Evolutionary conservation across 768 basidiomycete genomes (phyloP).

Genomic region (Xerocomus brunneocitrinus): DNA sequence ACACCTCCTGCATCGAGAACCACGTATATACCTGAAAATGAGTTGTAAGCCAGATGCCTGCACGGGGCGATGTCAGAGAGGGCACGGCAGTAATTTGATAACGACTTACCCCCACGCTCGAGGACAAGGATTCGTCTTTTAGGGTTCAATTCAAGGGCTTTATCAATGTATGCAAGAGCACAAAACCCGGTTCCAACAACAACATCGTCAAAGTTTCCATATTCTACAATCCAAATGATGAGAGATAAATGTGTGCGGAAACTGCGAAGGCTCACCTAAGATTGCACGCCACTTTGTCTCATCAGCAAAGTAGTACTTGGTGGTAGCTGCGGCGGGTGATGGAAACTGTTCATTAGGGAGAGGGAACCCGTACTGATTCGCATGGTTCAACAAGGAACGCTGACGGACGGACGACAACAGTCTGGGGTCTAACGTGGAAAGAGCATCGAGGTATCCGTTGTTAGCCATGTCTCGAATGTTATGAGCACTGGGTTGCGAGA

Average conservation of each 20-base stretch:
- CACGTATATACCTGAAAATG: conserved; percentile 5
- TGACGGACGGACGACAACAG: background rate
- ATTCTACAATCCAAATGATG: background rate
- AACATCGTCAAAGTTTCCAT: conserved; percentile 8
- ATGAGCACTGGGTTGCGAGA: background rate
- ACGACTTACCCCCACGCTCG: conserved; percentile 11
- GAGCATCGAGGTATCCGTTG: background rate
- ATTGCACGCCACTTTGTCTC: conserved; percentile 3
- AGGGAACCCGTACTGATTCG: conserved; percentile 7
- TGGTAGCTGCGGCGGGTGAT: conserved; percentile 1
- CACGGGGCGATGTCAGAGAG: background rate
- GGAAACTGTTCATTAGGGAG: background rate
- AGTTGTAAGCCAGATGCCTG: conserved; percentile 9
- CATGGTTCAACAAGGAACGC: background rate
- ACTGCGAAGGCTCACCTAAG: background rate
- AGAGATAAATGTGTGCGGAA: background rate
- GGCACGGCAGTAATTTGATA: background rate
- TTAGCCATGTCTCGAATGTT: background rate
- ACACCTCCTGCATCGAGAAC: background rate
- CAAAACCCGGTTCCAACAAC: conserved; percentile 11
- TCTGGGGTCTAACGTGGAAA: background rate
- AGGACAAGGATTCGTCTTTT: conserved; percentile 14
- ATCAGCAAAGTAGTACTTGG: conserved; percentile 6
- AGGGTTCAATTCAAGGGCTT: conserved; percentile 12
- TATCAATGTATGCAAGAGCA: conserved; percentile 17